Conservation (phyloP, 192 early-diverging fungal genomes). For the Coemansia umbellata region DNA sequence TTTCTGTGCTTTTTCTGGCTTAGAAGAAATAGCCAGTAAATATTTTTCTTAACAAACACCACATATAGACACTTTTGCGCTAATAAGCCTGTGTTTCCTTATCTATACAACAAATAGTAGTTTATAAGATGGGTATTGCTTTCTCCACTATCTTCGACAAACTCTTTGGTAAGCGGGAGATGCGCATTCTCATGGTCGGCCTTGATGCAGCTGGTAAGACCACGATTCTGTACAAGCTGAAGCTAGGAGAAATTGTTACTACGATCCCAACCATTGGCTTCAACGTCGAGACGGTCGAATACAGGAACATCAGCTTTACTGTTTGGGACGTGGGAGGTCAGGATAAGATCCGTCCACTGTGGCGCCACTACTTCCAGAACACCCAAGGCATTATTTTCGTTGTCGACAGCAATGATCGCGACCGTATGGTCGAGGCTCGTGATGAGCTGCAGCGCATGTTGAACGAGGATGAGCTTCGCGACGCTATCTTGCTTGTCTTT, state of each 20-base stretch:
- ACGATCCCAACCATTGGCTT: slow-evolving; percentile 99
- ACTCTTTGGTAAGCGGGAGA: slow-evolving; percentile 89
- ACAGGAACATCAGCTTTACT: slow-evolving; percentile 98
- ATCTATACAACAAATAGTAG: neutral
- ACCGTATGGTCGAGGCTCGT: slow-evolving; percentile 88
- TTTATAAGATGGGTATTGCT: slow-evolving; percentile 76
- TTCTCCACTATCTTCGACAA: slow-evolving; percentile 72
- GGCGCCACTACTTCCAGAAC: slow-evolving; percentile 99
- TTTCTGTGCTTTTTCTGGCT: neutral
- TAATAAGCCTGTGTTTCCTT: no score
- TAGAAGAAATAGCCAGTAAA: no score
- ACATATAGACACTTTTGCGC: no score
- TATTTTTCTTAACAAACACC: no score
- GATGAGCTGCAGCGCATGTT: slow-evolving; percentile 95
- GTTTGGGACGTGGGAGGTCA: slow-evolving; percentile 99
- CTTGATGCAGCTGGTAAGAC: slow-evolving; percentile 97
- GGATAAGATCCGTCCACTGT: slow-evolving; percentile 96
- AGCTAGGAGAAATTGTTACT: slow-evolving; percentile 97
- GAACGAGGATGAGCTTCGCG: slow-evolving; percentile 92
- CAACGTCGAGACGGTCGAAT: slow-evolving; percentile 97
- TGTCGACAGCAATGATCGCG: slow-evolving; percentile 94
- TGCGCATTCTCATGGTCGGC: slow-evolving; percentile 97
- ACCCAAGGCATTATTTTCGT: slow-evolving; percentile 97
- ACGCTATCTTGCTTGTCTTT: slow-evolving; percentile 87
- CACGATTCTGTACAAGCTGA: slow-evolving; percentile 98